Evolutionary conservation across 495 filamentous ascomycete species (phyloP).

Genomic region (Penicillium coprophilum): DNA sequence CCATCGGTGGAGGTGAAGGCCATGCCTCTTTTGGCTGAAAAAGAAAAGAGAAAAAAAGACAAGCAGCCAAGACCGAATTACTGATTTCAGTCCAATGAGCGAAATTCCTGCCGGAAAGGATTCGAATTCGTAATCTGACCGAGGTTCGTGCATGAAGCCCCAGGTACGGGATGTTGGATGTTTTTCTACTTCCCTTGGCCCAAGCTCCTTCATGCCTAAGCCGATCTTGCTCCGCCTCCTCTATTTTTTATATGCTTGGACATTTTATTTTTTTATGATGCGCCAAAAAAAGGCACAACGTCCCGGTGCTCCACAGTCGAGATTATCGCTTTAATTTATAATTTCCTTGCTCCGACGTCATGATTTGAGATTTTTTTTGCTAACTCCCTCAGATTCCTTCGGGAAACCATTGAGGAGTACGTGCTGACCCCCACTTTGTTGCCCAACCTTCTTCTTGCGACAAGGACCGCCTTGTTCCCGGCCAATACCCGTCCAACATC

Average conservation of each 20-base stretch:
- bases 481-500: constrained; percentile 58
- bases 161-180: constrained; percentile 31
- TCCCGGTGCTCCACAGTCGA: constrained; percentile 28
- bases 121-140: constrained; percentile 34
- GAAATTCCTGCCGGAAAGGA: constrained; percentile 34
- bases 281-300: constrained; percentile 14
- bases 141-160: constrained; percentile 33
- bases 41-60: constrained; percentile 9
- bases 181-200: constrained; percentile 33
- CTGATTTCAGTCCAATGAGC: constrained; percentile 35
- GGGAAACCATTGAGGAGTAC: constrained; percentile 62
- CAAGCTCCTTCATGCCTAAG: constrained; percentile 37
- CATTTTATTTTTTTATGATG: constrained; percentile 12
- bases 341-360: constrained; percentile 21
- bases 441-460: constrained; percentile 68
- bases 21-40: constrained; percentile 28
- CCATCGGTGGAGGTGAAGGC: constrained; percentile 15
- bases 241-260: constrained; percentile 15
- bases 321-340: constrained; percentile 12
- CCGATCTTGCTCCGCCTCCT: constrained; percentile 31
- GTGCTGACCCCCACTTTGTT: constrained; percentile 66
- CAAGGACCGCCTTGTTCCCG: constrained; percentile 75
- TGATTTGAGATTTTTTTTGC: constrained; percentile 21
- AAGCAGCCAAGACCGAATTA: constrained; percentile 26
- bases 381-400: constrained; percentile 65